Evolutionary conservation across 768 basidiomycete species (phyloP), one percentile per base, ranked within the genome.

Genomic region (Glaciozyma antarctica): DNA sequence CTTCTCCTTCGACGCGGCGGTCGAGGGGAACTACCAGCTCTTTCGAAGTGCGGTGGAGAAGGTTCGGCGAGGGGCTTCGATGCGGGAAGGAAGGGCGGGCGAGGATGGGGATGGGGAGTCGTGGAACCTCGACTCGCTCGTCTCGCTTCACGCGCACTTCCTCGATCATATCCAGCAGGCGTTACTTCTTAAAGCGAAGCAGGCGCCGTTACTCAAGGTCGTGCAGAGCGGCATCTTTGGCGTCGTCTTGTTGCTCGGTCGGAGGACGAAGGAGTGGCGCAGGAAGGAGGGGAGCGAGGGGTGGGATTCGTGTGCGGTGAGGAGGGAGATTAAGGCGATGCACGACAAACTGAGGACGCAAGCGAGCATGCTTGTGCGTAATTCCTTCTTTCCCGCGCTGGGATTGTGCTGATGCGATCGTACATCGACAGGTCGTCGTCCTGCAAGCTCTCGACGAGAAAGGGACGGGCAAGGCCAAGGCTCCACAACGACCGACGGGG

Each of bases 61-160:
- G 24, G 55, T 56, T 22, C 32, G 41, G 21, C 21, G 38, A 9
- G 55, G 8, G 0, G 17, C 34, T 9, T 8, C 16, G 22, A 16
- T 34, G 55, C 34, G 55, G 30, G 55, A 56, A 24, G 30, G 34
- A 5, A 9, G 34, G 21, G 55, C 7, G 34, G 22, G 13, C 8
- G 55, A 41, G 3, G 55, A 41, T n/a, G 55, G n/a, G 22, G 55
- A 56, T 4, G 34, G 21, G 22, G 30, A 30, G 13, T 7, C 55
- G n/a, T 56, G 55, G 55, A 56, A 56, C 55, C 55, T 56, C 38
- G 55, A 56, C 8, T 56, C 55, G 38, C 55, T 56, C 55, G 32
- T n/a, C 17, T 56, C 55, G 55, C 55, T 56, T 7, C 55, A 56
- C 13, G 34, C 34, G 34, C 55, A 56, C 34, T 56, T 56, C 22